Base-by-base conservation (phyloP, 2,329 filamentous ascomycete genomes). In the Talaromyces sp. region DNA sequence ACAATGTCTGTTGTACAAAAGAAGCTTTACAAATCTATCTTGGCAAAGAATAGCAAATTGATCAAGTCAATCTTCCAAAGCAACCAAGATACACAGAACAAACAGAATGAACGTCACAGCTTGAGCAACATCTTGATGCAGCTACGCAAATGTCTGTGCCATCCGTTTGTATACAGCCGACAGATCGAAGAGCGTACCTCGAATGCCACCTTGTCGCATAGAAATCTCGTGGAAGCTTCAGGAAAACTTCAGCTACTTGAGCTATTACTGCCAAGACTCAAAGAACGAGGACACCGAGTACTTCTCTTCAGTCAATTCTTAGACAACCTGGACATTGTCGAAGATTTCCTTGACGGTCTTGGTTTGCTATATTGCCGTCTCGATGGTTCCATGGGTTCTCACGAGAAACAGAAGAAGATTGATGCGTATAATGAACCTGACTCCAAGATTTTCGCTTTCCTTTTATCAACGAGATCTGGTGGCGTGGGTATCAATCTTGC, bases 401-500 rank as follows among this genome's bases (percentile, higher is more conserved):
- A 96, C 37, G 89, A 97, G 73, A 98, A 97, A 77, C 95, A 99
- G 76, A 93, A 92, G 75, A 88, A 91, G 9, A 99, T 99, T 61
- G 95, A 99, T 75, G 89, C 89, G 8, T 99, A 91, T 82, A 99
- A 99, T 74, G 91, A 89, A 0, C 90, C 92, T 0, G 84, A 90
- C 62, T 98, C 94, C 0, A 81, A 86, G 0, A 81, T 96, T 0
- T 99, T 98, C 75, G 93, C 90, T 0, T 98, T 99, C 78, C 79
- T 99, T 19, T 84, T 99, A 0, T 98, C 94, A 0, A 99, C 96
- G 3, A 89, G 95, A 68, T 93, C 96, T 19, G 95, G 95, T 62
- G 95, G 96, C 72, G 94, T 99, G 0, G 96, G 95, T 16, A 99
- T 99, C 81, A 99, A 99, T 74, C 84, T 99, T 63, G 95, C 95